Percentiles rank a stretch among this genome's conserved stretches.
phyloP scores from a whole-genome alignment of 371 early-diverging fungal species.

The Lichtheimia ornata region DNA sequence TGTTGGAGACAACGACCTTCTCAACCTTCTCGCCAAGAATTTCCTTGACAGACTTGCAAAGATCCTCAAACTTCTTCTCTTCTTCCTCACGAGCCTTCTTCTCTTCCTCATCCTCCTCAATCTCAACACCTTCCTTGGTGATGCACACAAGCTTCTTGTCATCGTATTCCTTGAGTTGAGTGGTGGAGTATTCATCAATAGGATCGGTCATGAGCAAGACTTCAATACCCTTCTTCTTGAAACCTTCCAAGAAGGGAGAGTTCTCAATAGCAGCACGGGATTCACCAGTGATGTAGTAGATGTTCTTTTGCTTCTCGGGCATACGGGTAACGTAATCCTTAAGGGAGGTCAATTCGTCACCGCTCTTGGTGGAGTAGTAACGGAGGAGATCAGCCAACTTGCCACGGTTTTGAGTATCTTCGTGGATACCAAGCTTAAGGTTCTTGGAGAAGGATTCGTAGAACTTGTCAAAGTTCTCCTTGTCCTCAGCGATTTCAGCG shows the following conservation, averaged over 20 bases:
- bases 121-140: slow-evolving; percentile 98
- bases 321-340: slow-evolving; percentile 83
- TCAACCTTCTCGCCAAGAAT: slow-evolving; percentile 97
- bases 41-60: slow-evolving; percentile 86
- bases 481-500: slow-evolving; percentile 66
- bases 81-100: slow-evolving; percentile 91
- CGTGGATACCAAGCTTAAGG: slow-evolving; percentile 81
- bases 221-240: slow-evolving; percentile 96
- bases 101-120: slow-evolving; percentile 96
- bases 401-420: slow-evolving; percentile 63
- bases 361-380: slow-evolving; percentile 72
- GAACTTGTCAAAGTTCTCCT: slow-evolving; percentile 74
- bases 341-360: slow-evolving; percentile 63
- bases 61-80: slow-evolving; percentile 79
- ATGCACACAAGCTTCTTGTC: slow-evolving; percentile 98
- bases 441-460: slow-evolving; percentile 70
- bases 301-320: slow-evolving; percentile 82
- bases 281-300: slow-evolving; percentile 99
- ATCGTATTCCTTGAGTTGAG: slow-evolving; percentile 98
- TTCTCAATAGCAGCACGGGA: slow-evolving; percentile 93
- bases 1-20: slow-evolving; percentile 95
- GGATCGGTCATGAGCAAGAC: slow-evolving; percentile 97
- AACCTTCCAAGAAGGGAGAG: slow-evolving; percentile 97
- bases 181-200: slow-evolving; percentile 95
- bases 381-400: slow-evolving; percentile 77